Base-by-base conservation (phyloP, 164 flowering plant genomes). In the Chimonanthus praecox region DNA sequence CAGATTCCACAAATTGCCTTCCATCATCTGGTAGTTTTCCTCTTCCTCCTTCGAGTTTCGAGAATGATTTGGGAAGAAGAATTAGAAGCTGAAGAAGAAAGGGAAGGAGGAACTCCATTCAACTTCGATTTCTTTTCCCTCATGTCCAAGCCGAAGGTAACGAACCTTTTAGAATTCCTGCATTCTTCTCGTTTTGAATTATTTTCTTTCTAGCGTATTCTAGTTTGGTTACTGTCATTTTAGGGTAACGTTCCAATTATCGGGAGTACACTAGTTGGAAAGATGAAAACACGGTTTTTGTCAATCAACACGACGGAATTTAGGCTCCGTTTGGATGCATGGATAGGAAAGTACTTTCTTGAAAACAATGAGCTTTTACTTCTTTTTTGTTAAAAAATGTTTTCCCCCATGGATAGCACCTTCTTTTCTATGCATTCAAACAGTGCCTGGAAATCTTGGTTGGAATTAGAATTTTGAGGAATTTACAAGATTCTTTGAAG, bases 11-110 rank as follows among this genome's bases (percentile, higher is more conserved):
- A 1, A 51, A 51, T 51, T 9, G 16, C 10, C 15, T 11, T 11
- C 16, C 16, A 3, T 1, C 33, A 33, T 1, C 33, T 33, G 33
- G 33, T 43, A 2, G 6, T 64, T 43, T 64, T 21, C 67, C 5
- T 43, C 9, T 64, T 64, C 11, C 3, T 5, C 44, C 48, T 10
- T 20, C 47, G 20, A 9, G 43, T 21, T 4, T 4, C 13, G 46
- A 47, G 21, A 67, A 78, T 79, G 82, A 67, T 61, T 65, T 79
- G 82, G 79, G 79, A 79, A 8, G 74, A 76, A 18, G 71, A 43
- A 66, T 68, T 69, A 48, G 67, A 64, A 8, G 76, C 64, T 16
- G 51, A 10, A 60, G 69, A 70, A 46, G 74, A 73, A 43, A 72
- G 67, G 16, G 77, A 79, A 43, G 68, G 60, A 49, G 77, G 67